Evolutionary conservation across 768 basidiomycete genomes (phyloP).

Genomic region (Suillus cothurnatus): DNA sequence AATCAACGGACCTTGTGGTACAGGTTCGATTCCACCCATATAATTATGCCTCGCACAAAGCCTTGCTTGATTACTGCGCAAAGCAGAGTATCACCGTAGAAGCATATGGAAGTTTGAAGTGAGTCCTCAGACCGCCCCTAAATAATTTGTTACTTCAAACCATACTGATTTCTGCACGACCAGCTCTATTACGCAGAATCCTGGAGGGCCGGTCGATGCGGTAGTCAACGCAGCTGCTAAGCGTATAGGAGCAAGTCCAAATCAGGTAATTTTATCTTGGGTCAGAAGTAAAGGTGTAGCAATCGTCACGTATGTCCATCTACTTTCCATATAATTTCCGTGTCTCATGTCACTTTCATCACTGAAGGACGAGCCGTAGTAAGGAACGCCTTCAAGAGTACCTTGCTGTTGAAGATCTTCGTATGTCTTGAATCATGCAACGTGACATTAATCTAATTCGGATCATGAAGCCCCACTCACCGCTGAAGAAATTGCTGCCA

Average conservation of each 20-base stretch:
- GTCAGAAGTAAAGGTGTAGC: constrained; percentile 65
- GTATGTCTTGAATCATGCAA: constrained; percentile 29
- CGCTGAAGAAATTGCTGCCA: constrained; percentile 58
- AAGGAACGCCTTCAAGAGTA: constrained; percentile 68
- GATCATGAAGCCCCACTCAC: constrained; percentile 48
- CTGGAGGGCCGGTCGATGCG: constrained; percentile 66
- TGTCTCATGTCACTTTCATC: constrained; percentile 6
- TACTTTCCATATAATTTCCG: not conserved
- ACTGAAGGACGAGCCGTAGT: constrained; percentile 57
- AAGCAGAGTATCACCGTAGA: constrained; percentile 65
- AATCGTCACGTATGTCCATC: constrained; percentile 56
- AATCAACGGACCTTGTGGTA: not conserved
- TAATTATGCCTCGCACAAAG: constrained; percentile 62
- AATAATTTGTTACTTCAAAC: constrained; percentile 19
- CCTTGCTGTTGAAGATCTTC: constrained; percentile 61
- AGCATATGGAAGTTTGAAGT: constrained; percentile 66
- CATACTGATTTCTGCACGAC: not conserved
- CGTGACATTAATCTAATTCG: not conserved
- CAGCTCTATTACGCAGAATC: constrained; percentile 59
- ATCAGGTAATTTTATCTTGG: constrained; percentile 74
- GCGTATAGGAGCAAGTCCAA: constrained; percentile 53
- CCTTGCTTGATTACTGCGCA: constrained; percentile 53
- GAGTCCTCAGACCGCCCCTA: constrained; percentile 38
- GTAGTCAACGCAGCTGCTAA: constrained; percentile 54
- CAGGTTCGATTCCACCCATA: constrained; percentile 76